Percentiles rank a stretch among this genome's conserved stretches.
These are phyloP conservation scores for Hypoxylon intermedium DNA, from an alignment of 495 filamentous ascomycete genomes.

Conservation along the genomic window DNA sequence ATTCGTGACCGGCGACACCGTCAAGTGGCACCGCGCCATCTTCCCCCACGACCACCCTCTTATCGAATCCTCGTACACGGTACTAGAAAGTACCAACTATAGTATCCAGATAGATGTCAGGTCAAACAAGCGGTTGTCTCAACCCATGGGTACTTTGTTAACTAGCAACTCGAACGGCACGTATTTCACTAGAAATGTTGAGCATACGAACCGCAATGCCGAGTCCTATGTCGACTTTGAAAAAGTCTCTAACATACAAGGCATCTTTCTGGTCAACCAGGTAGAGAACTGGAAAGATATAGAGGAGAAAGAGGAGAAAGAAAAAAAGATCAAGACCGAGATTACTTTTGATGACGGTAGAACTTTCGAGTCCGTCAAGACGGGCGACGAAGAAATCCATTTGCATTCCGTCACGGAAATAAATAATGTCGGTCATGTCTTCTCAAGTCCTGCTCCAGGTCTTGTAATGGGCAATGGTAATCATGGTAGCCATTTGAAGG, in stretches of 20 bases:
- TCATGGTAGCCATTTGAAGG: conserved; percentile 72
- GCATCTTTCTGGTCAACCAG: conserved; percentile 86
- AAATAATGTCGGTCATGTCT: conserved; percentile 81
- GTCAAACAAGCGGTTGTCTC: conserved; percentile 61
- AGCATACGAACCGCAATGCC: conserved; percentile 83
- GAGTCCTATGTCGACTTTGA: conserved; percentile 88
- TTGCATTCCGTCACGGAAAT: conserved; percentile 89
- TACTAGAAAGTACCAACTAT: conserved; percentile 94
- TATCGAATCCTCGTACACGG: conserved; percentile 86
- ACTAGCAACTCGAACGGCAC: conserved; percentile 97
- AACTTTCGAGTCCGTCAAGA: conserved; percentile 64
- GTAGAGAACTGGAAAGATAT: conserved; percentile 87
- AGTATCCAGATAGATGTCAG: conserved; percentile 96
- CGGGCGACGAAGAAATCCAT: conserved; percentile 72
- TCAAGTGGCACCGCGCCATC: conserved; percentile 88
- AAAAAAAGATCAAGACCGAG: conserved; percentile 73
- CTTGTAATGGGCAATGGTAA: conserved; percentile 93
- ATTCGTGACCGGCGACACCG: conserved; percentile 78
- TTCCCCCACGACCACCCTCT: conserved; percentile 75
- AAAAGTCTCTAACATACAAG: conserved; percentile 86
- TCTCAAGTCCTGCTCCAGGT: conserved; percentile 91
- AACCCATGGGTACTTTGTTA: conserved; percentile 83
- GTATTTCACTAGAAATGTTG: conserved; percentile 88
- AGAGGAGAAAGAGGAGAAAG: conserved; percentile 51
- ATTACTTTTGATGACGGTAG: conserved; percentile 96